Conservation (phyloP, 345 rosid genomes). For the Punica granatum region DNA sequence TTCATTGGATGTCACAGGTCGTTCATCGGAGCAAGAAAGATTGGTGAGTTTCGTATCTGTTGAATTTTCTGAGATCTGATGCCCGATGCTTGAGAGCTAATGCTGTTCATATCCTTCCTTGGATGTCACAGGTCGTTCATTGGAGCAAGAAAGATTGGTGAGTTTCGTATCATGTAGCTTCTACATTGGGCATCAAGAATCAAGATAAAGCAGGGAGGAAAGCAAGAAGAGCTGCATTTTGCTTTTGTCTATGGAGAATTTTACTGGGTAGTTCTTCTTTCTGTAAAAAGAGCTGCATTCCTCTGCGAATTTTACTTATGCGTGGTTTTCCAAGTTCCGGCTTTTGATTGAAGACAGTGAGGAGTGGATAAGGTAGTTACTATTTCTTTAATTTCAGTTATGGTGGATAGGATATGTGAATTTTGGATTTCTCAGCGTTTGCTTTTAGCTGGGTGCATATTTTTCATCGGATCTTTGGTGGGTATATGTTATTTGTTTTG, state of each 20-base stretch:
- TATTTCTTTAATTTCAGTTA: neutral
- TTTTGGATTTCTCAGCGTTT: neutral
- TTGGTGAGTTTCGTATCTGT: too few species aligned
- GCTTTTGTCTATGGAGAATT: neutral
- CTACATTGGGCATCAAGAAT: neutral
- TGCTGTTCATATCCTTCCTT: too few species aligned
- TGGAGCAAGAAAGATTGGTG: too few species aligned
- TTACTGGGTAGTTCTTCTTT: too few species aligned
- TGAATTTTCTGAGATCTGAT: too few species aligned
- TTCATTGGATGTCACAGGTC: too few species aligned
- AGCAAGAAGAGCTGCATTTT: neutral
- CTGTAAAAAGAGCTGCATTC: too few species aligned
- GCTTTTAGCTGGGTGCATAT: neutral
- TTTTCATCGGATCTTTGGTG: neutral
- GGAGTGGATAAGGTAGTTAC: neutral
- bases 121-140: too few species aligned
- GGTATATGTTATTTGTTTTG: neutral
- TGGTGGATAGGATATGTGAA: neutral
- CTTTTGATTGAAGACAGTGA: neutral
- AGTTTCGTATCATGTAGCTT: too few species aligned
- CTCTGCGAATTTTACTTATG: too few species aligned
- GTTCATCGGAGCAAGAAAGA: too few species aligned
- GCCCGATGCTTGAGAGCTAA: too few species aligned
- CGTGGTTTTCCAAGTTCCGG: neutral
- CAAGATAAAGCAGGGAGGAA: neutral